Conservation (phyloP, 495 filamentous ascomycete genomes). For the Aspergillus bertholletiae region DNA sequence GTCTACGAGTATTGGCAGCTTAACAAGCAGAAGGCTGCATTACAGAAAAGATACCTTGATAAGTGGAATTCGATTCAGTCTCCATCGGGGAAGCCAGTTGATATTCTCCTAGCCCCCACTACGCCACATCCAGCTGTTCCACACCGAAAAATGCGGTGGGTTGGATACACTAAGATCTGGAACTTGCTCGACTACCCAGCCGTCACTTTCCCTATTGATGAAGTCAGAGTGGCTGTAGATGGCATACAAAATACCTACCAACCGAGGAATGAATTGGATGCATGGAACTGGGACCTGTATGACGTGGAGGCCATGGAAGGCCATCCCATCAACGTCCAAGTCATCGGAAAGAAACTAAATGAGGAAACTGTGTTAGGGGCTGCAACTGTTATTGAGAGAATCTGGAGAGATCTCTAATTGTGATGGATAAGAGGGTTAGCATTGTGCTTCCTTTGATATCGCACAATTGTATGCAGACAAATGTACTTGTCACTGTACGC, state of each 20-base stretch:
- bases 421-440: background rate
- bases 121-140: constrained; percentile 45
- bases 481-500: too few species aligned
- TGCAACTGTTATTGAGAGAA: constrained; percentile 37
- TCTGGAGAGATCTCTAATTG: constrained; percentile 18
- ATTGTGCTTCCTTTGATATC: background rate
- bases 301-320: constrained; percentile 36
- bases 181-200: constrained; percentile 65
- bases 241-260: constrained; percentile 41
- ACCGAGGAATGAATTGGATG: constrained; percentile 49
- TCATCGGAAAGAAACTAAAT: constrained; percentile 49
- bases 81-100: constrained; percentile 47
- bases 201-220: constrained; percentile 52
- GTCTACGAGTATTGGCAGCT: constrained; percentile 56
- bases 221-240: constrained; percentile 45
- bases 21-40: constrained; percentile 46
- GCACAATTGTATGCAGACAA: too few species aligned
- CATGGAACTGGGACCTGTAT: constrained; percentile 47
- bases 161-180: constrained; percentile 66
- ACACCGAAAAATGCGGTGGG: constrained; percentile 43
- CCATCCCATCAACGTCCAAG: constrained; percentile 50
- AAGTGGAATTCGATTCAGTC: constrained; percentile 50
- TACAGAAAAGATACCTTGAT: constrained; percentile 54
- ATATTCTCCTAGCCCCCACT: constrained; percentile 60
- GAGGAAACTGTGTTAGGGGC: constrained; percentile 52